A percentile compares a stretch with the other conserved stretches of the same genome.
phyloP scores from a whole-genome alignment of 345 rosid genomes.

The Punica granatum region DNA sequence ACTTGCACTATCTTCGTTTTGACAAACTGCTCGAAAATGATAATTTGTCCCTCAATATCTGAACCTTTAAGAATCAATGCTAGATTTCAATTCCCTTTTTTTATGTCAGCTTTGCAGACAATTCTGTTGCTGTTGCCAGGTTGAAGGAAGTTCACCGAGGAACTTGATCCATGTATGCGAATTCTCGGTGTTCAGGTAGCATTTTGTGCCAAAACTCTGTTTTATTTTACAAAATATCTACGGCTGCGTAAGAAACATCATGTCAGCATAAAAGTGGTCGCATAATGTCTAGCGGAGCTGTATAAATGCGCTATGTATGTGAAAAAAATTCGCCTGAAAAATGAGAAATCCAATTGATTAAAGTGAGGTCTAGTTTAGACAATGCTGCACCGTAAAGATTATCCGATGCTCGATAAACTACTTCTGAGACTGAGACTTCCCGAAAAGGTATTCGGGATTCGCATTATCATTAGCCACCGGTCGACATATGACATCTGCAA shows the following conservation, averaged over 20 bases:
- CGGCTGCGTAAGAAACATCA: background rate
- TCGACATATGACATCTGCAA: no score
- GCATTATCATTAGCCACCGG: no score
- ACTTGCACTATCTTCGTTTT: background rate
- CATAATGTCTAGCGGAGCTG: no score
- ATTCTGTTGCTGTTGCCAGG: background rate
- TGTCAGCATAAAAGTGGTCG: no score
- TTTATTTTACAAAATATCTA: background rate
- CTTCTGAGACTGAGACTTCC: no score
- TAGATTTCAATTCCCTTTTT: background rate
- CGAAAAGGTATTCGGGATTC: no score
- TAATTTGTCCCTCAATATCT: background rate
- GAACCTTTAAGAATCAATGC: background rate
- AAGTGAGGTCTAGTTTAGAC: no score
- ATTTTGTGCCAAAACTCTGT: background rate
- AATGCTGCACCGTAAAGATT: no score
- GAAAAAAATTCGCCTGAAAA: no score
- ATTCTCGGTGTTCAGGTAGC: background rate
- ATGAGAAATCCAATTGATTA: no score
- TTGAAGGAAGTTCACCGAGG: background rate
- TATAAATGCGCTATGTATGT: no score
- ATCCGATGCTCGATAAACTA: no score
- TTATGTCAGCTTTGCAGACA: background rate
- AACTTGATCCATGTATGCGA: background rate
- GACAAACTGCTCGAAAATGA: background rate